Conservation (phyloP, 371 early-diverging fungal species). For the Actinomortierella ambigua region DNA sequence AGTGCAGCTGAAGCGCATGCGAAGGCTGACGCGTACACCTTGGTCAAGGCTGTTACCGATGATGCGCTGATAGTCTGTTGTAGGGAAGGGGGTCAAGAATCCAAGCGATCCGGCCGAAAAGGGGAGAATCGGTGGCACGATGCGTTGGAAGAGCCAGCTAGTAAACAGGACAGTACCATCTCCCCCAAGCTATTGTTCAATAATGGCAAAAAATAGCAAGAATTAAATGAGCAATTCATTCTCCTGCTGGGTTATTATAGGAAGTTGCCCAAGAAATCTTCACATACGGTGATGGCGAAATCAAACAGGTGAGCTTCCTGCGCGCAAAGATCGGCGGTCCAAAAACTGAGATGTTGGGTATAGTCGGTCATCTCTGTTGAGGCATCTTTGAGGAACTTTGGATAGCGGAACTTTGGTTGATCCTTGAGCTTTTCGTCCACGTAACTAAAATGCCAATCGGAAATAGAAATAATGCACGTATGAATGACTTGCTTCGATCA, state of each 20-base stretch:
- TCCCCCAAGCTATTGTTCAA: slow-evolving; percentile 70
- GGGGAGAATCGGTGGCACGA: slow-evolving; percentile 88
- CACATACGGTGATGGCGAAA: slow-evolving; percentile 75
- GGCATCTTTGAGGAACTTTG: slow-evolving; percentile 45
- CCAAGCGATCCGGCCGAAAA: slow-evolving; percentile 91
- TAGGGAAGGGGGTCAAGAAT: slow-evolving; percentile 89
- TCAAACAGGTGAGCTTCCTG: slow-evolving; percentile 70
- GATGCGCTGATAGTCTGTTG: slow-evolving; percentile 60
- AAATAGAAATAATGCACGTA: slow-evolving; percentile 9
- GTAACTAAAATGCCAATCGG: slow-evolving; percentile 47
- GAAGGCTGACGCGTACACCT: slow-evolving; percentile 83
- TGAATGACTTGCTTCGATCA: slow-evolving; percentile 1
- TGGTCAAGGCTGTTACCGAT: slow-evolving; percentile 65
- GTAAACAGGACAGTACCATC: slow-evolving; percentile 91
- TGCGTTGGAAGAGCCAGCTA: slow-evolving; percentile 86
- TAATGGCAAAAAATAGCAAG: neutral
- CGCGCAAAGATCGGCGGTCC: slow-evolving; percentile 78
- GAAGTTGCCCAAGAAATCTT: neutral
- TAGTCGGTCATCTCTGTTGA: slow-evolving; percentile 13
- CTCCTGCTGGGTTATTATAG: neutral
- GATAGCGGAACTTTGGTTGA: slow-evolving; percentile 59
- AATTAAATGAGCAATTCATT: neutral
- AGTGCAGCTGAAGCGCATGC: slow-evolving; percentile 89
- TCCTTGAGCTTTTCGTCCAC: slow-evolving; percentile 68
- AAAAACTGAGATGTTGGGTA: slow-evolving; percentile 63